Evolutionary conservation across 2,329 filamentous ascomycete genomes (phyloP).

Genomic region (Tolypocladium ophioglossoides): DNA sequence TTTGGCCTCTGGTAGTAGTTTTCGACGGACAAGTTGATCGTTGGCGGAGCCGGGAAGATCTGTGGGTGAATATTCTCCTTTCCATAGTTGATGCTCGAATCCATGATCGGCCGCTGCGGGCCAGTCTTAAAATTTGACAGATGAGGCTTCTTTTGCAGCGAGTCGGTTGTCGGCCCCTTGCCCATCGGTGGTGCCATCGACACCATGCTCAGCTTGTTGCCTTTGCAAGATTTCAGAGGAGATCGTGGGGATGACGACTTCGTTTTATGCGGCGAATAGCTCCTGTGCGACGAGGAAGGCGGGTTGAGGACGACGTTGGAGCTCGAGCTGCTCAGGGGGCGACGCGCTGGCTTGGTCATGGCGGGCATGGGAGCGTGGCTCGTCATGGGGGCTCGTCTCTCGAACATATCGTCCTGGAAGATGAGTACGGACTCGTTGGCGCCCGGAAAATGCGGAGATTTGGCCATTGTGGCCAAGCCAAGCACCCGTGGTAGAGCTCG

Average conservation of each 20-base stretch:
- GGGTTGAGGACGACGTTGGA: slow-evolving; percentile 60
- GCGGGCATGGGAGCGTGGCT: slow-evolving; percentile 48
- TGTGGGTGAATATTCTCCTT: slow-evolving; percentile 48
- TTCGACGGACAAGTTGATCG: slow-evolving; percentile 40
- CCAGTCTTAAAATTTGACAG: slow-evolving; percentile 49
- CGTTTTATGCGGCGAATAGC: slow-evolving; percentile 61
- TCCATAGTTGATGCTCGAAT: slow-evolving; percentile 28
- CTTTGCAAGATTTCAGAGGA: slow-evolving; percentile 40
- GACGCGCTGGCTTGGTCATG: slow-evolving; percentile 34
- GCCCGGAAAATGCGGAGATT: slow-evolving; percentile 34
- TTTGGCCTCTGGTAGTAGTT: slow-evolving; percentile 41
- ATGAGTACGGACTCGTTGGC: slow-evolving; percentile 38
- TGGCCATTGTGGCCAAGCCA: slow-evolving; percentile 40
- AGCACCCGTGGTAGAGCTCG: not conserved
- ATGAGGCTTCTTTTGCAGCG: slow-evolving; percentile 55
- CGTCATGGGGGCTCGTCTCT: slow-evolving; percentile 35
- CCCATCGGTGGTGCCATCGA: slow-evolving; percentile 54
- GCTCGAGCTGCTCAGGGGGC: slow-evolving; percentile 38
- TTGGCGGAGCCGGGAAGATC: slow-evolving; percentile 35
- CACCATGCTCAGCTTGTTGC: slow-evolving; percentile 55
- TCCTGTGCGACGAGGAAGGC: slow-evolving; percentile 37
- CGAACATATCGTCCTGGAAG: slow-evolving; percentile 41
- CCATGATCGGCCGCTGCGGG: slow-evolving; percentile 40
- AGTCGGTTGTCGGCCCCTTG: slow-evolving; percentile 49
- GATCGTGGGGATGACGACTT: slow-evolving; percentile 49